A percentile compares a stretch with the other conserved stretches of the same genome.
Conservation (phyloP, 23 red algal genomes). For the Agarophyton chilense region DNA sequence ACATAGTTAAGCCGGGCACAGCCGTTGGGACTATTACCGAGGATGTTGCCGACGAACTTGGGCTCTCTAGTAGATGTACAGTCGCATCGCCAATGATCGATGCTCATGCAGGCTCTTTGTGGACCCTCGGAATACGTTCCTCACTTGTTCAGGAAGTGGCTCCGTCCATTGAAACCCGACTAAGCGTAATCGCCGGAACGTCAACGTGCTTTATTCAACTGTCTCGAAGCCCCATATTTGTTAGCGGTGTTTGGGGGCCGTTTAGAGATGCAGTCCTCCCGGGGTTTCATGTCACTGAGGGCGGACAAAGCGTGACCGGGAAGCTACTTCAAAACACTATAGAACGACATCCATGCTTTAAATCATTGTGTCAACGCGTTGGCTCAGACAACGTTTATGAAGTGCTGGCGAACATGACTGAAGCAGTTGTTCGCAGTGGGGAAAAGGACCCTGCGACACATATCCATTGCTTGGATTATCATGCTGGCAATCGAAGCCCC, state of each 20-base stretch:
- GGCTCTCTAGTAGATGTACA: background rate
- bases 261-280: conserved; percentile 78
- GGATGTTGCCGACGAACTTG: conserved; percentile 12
- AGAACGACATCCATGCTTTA: conserved; percentile 11
- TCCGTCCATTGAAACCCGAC: background rate
- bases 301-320: conserved; percentile 90
- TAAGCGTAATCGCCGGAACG: conserved; percentile 79
- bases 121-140: conserved; percentile 49
- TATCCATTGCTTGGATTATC: conserved; percentile 76
- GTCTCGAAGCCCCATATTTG: conserved; percentile 65
- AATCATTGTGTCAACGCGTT: background rate
- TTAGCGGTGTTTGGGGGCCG: conserved; percentile 82
- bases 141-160: background rate
- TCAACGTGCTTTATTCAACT: conserved; percentile 82
- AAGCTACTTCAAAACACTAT: conserved; percentile 62
- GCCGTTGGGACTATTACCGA: conserved; percentile 35
- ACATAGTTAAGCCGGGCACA: conserved; percentile 16
- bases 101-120: conserved; percentile 80
- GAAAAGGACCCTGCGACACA: conserved; percentile 42
- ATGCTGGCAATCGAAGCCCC: conserved; percentile 77
- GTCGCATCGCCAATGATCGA: conserved; percentile 86
- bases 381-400: conserved; percentile 27
- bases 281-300: conserved; percentile 74
- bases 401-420: conserved; percentile 29
- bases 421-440: background rate